Conservation (phyloP, 345 rosid species). For the Eucalyptus curtisii region DNA sequence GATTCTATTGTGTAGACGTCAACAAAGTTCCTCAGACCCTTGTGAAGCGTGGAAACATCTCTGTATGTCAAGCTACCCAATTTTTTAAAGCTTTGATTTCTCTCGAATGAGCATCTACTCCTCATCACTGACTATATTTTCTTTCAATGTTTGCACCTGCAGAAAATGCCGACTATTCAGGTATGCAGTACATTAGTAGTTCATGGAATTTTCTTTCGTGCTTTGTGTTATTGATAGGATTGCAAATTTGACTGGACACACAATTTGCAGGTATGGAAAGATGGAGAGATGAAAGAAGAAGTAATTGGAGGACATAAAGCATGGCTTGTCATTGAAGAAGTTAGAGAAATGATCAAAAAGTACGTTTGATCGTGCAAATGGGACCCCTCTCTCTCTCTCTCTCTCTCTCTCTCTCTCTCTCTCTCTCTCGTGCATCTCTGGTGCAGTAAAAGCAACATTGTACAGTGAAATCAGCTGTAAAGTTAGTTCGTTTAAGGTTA, state of each 20-base stretch:
- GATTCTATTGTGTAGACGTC: constrained; percentile 80
- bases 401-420: background rate
- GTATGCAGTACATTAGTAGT: background rate
- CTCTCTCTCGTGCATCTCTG: background rate
- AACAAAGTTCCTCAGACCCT: constrained; percentile 28
- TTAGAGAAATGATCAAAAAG: constrained; percentile 61
- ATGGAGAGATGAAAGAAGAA: constrained; percentile 86
- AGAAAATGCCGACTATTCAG: constrained; percentile 99
- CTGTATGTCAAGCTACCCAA: constrained; percentile 20
- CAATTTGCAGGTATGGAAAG: constrained; percentile 19
- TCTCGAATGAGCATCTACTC: background rate
- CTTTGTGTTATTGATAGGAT: background rate
- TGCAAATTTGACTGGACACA: background rate
- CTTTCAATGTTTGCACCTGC: background rate
- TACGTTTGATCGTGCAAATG: background rate
- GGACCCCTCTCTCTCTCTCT: background rate
- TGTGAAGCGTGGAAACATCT: constrained; percentile 83
- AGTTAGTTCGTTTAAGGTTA: background rate
- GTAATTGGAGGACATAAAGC: constrained; percentile 94
- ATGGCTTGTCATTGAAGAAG: constrained; percentile 91
- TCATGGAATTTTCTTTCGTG: background rate
- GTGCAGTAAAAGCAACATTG: background rate
- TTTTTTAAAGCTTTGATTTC: background rate
- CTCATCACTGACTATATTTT: background rate
- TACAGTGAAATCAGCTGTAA: background rate